Percentiles rank a stretch among this genome's conserved stretches.
Conservation (phyloP, 805 yeast genomes). For the Candida pseudoglaebosa region DNA sequence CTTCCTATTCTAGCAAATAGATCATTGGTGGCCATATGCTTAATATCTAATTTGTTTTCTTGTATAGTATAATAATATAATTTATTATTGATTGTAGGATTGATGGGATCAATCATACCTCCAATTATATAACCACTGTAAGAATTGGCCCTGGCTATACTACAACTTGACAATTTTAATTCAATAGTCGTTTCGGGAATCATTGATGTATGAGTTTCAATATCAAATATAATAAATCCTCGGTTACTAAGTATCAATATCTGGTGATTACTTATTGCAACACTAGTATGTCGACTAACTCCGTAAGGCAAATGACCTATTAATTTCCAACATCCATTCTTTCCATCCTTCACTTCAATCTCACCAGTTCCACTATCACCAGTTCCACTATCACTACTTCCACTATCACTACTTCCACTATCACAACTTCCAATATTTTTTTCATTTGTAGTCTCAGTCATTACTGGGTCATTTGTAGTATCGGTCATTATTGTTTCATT, state of each 20-base stretch:
- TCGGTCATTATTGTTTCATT: too few relatives aligned
- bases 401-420: too few relatives aligned
- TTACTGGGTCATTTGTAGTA: too few relatives aligned
- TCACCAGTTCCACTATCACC: too few relatives aligned
- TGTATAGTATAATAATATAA: constrained; percentile 32
- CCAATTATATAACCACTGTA: constrained; percentile 53
- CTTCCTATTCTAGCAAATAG: constrained; percentile 50
- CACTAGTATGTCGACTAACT: constrained; percentile 51
- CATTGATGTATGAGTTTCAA: neutral
- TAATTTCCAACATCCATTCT: constrained; percentile 38
- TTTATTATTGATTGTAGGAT: constrained; percentile 28
- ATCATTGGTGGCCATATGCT: constrained; percentile 17
- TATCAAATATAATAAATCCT: neutral
- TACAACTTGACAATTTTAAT: constrained; percentile 26
- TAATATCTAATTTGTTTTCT: constrained; percentile 14
- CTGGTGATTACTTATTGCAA: constrained; percentile 18
- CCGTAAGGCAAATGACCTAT: constrained; percentile 37
- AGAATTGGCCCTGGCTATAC: too few relatives aligned
- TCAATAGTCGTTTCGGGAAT: neutral
- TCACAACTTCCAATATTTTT: too few relatives aligned
- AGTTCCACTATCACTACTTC: too few relatives aligned
- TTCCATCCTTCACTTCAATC: too few relatives aligned
- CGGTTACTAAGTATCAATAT: constrained; percentile 46
- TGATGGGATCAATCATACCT: constrained; percentile 30
- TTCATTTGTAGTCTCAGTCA: too few relatives aligned